Evolutionary conservation across 371 early-diverging fungal genomes (phyloP), one percentile per base, ranked within the genome.

Genomic region (Rhizopus delemar): DNA sequence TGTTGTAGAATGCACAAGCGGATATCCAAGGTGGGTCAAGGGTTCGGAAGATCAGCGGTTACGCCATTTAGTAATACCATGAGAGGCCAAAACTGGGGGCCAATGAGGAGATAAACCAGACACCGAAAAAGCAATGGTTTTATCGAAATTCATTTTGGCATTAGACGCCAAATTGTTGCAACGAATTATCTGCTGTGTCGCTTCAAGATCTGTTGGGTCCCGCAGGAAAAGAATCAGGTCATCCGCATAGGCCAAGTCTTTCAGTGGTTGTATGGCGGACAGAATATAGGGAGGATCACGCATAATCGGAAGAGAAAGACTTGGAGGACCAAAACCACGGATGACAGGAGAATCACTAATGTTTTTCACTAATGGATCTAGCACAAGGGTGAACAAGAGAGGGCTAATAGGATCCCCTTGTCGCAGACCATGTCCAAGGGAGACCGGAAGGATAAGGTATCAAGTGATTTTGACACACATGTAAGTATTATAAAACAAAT

Each of bases 391-490:
- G 53, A 45, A 65, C 3, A 65, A 51, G 29, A 65, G 36, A 8
- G 55, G 51, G 12, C 41, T 53, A 4, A 65, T 39, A 6, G 60
- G 65, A 22, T 60, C 60, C 32, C 60, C 60, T 52, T 65, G 65
- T 4, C 54, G 36, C 15, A 65, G 34, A 6, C 65, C 59, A n/a
- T 57, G 41, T 0, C 7, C 7, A 8, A 46, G n/a, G 3, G 34
- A 16, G 2, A 51, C 31, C 8, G 15, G 45, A 2, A 6, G 0
- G 4, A 46, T 15, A 0, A 59, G 8, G n/a, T 45, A 41, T 0
- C 59, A 51, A 45, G 45, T 59, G 7, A 59, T 9, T 5, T 51
- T 52, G 11, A 59, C 16, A 2, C 5, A 0, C 1, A 51, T 51
- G 2, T 31, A 8, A 5, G 7, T 59, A 4, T 35, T 9, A 2